Evolutionary conservation across 495 filamentous ascomycete species (phyloP).

Genomic region (Penicillium coprophilum): DNA sequence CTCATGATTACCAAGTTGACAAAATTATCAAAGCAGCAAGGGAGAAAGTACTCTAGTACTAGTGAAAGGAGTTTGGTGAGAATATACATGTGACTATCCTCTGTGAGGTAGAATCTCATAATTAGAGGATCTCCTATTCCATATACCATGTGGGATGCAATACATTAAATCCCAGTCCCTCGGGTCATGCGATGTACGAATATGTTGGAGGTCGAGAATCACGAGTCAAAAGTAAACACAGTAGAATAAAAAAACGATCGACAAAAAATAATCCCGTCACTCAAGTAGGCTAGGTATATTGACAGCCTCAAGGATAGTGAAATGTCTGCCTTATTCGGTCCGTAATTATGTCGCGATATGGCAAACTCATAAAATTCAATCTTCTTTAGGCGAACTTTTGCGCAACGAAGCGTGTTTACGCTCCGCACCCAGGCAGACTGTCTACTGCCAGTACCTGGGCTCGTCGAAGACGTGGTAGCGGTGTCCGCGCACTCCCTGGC

Average conservation of each 20-base stretch:
- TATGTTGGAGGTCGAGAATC: background rate
- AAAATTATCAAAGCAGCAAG: background rate
- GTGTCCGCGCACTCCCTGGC: conserved; percentile 85
- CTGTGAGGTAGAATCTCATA: background rate
- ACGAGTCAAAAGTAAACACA: background rate
- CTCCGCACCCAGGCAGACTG: background rate
- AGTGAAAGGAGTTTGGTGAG: background rate
- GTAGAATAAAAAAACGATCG: background rate
- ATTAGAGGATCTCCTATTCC: background rate
- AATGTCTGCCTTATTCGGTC: conserved; percentile 8
- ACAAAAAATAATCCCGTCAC: background rate
- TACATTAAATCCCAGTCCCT: background rate
- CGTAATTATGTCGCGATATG: conserved; percentile 10
- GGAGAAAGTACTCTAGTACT: background rate
- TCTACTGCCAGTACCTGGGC: conserved; percentile 68
- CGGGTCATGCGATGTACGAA: background rate
- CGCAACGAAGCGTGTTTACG: background rate
- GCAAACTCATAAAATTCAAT: conserved; percentile 9
- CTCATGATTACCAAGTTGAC: background rate
- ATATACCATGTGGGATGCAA: background rate
- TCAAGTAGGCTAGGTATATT: background rate
- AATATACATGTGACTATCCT: background rate
- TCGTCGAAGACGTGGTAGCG: conserved; percentile 95
- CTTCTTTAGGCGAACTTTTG: conserved; percentile 5
- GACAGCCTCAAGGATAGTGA: conserved; percentile 2